Conservation (phyloP, 2,329 filamentous ascomycete genomes). For the Aspergillus sp. region DNA sequence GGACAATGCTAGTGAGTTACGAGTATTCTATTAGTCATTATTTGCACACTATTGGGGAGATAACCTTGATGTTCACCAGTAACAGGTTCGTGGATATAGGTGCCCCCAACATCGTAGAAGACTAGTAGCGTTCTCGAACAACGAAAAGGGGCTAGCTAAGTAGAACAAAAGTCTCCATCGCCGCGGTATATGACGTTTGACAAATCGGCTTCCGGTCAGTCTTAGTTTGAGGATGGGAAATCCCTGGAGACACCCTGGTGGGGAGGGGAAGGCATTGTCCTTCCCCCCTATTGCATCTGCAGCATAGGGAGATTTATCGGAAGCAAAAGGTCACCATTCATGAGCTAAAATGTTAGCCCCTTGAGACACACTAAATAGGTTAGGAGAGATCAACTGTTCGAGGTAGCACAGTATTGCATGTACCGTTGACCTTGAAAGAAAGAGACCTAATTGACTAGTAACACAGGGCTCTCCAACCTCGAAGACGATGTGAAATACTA, state of each 20-base stretch:
- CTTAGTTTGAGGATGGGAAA: neutral
- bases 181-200: conserved; percentile 2
- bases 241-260: neutral
- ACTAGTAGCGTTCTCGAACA: neutral
- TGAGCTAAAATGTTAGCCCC: neutral
- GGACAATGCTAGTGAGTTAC: neutral
- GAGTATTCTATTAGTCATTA: neutral
- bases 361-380: too few relatives aligned
- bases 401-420: neutral
- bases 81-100: neutral
- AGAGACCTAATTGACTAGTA: too few relatives aligned
- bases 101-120: neutral
- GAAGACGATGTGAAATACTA: too few relatives aligned
- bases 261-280: neutral
- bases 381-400: neutral
- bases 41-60: neutral
- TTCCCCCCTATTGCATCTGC: neutral
- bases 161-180: neutral
- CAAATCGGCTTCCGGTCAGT: neutral
- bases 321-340: neutral
- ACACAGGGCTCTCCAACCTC: too few relatives aligned
- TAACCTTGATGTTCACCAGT: neutral
- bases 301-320: neutral
- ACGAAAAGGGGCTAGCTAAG: neutral
- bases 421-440: neutral